Evolutionary conservation across 352 stramenopile genomes (phyloP).

Genomic region (Pseudoperonospora humuli): DNA sequence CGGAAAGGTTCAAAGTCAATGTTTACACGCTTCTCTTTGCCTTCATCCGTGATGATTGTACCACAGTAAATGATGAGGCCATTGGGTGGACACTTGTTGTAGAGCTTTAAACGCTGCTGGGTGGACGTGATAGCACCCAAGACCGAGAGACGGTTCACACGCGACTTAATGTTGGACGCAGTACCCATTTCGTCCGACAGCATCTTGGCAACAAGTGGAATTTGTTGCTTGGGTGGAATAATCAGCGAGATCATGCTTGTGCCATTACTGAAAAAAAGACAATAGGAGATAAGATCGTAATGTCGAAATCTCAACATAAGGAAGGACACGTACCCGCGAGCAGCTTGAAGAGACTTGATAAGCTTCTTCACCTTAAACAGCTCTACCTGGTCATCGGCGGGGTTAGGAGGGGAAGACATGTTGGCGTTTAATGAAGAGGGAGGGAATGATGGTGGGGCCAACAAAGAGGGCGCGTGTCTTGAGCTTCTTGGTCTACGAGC

Average conservation of each 20-base stretch:
- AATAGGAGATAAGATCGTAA: neutral
- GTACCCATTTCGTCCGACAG: constrained; percentile 98
- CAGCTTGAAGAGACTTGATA: constrained; percentile 95
- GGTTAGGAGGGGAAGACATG: constrained; percentile 23
- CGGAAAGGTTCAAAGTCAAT: constrained; percentile 99
- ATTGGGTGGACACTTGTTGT: constrained; percentile 95
- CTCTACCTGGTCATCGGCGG: constrained; percentile 93
- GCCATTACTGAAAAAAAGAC: constrained; percentile 80
- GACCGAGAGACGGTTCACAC: constrained; percentile 97
- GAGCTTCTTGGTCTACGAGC: neutral
- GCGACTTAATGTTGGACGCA: constrained; percentile 99
- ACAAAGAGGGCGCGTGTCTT: neutral
- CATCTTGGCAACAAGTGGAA: constrained; percentile 97
- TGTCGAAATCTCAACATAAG: neutral
- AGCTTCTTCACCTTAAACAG: constrained; percentile 99
- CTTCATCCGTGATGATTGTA: constrained; percentile 98
- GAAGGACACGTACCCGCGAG: constrained; percentile 64
- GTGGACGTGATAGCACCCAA: constrained; percentile 98
- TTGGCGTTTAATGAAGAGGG: neutral
- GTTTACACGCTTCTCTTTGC: constrained; percentile 99
- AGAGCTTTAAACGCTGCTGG: constrained; percentile 98
- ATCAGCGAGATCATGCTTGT: constrained; percentile 99
- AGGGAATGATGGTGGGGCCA: neutral
- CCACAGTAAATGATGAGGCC: constrained; percentile 99
- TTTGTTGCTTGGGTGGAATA: constrained; percentile 97